A percentile compares a stretch with the other conserved stretches of the same genome.
phyloP scores from a whole-genome alignment of 177 flowering plant species.

The Telopea speciosissima region DNA sequence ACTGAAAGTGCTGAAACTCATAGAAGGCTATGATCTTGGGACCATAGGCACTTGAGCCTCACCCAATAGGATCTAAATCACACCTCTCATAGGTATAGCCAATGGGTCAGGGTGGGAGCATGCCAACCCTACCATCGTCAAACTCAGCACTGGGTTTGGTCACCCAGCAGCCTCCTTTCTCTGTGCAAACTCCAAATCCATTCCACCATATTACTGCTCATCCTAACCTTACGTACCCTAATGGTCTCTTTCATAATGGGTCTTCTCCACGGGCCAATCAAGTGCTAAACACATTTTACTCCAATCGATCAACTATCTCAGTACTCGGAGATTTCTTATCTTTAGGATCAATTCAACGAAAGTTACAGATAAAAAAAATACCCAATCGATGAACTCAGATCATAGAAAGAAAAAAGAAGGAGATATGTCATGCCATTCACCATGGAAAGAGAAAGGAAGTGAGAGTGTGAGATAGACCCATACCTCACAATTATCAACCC shows the following conservation, averaged over 20 bases:
- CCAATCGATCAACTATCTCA: too few relatives aligned
- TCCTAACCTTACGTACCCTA: slow-evolving; percentile 26
- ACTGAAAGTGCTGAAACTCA: slow-evolving; percentile 64
- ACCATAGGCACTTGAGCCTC: slow-evolving; percentile 72
- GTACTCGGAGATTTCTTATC: too few relatives aligned
- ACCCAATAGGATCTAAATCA: slow-evolving; percentile 79
- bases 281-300: slow-evolving; percentile 46
- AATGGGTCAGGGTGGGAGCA: slow-evolving; percentile 85
- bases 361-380: too few relatives aligned
- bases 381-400: too few relatives aligned
- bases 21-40: slow-evolving; percentile 56
- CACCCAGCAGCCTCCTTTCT: slow-evolving; percentile 57
- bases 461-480: too few relatives aligned
- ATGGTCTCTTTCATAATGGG: slow-evolving; percentile 64
- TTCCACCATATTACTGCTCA: slow-evolving; percentile 65
- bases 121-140: slow-evolving; percentile 68
- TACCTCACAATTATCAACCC: too few relatives aligned
- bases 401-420: too few relatives aligned
- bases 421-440: too few relatives aligned
- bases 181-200: slow-evolving; percentile 89
- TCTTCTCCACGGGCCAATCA: slow-evolving; percentile 73
- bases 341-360: too few relatives aligned
- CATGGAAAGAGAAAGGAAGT: too few relatives aligned
- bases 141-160: slow-evolving; percentile 42
- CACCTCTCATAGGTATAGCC: slow-evolving; percentile 72